Evolutionary conservation across 2,329 filamentous ascomycete genomes (phyloP).

Genomic region (Ceratocystis variospora): DNA sequence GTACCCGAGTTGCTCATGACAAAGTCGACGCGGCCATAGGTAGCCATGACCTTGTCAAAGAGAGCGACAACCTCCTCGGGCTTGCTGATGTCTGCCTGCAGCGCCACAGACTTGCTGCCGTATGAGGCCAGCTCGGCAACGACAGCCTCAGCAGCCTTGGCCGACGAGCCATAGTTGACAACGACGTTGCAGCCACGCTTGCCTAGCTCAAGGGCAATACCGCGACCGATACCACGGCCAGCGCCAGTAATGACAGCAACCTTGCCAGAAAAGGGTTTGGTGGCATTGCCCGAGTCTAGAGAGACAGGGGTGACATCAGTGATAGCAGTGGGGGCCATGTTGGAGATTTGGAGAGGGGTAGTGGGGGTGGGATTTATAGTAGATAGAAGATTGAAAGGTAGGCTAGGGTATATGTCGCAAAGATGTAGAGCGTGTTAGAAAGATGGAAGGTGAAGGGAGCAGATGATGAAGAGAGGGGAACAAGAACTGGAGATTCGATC

Average conservation of each 20-base stretch:
- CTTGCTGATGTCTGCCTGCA: constrained; percentile 52
- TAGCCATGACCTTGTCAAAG: constrained; percentile 49
- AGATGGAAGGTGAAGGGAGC: background rate
- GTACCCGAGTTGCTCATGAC: constrained; percentile 60
- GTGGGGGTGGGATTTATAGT: background rate
- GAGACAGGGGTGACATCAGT: constrained; percentile 18
- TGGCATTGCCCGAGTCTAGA: constrained; percentile 22
- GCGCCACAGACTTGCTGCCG: constrained; percentile 42
- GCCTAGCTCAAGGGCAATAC: constrained; percentile 53
- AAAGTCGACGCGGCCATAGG: constrained; percentile 58
- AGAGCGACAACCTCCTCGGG: constrained; percentile 46
- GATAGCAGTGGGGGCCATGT: constrained; percentile 20
- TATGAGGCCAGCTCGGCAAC: constrained; percentile 41
- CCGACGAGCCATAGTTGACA: constrained; percentile 51
- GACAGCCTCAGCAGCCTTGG: constrained; percentile 41
- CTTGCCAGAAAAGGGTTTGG: constrained; percentile 35
- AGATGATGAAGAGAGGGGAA: constrained; percentile 2
- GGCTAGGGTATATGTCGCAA: background rate
- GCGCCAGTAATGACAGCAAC: constrained; percentile 50
- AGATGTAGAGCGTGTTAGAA: background rate
- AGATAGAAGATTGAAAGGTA: background rate
- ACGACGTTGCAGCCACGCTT: constrained; percentile 50
- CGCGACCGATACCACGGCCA: constrained; percentile 52
- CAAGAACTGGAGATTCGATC: background rate
- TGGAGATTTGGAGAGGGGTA: background rate